Evolutionary conservation across 345 rosid genomes (phyloP).

Genomic region (Aethionema arabicum): DNA sequence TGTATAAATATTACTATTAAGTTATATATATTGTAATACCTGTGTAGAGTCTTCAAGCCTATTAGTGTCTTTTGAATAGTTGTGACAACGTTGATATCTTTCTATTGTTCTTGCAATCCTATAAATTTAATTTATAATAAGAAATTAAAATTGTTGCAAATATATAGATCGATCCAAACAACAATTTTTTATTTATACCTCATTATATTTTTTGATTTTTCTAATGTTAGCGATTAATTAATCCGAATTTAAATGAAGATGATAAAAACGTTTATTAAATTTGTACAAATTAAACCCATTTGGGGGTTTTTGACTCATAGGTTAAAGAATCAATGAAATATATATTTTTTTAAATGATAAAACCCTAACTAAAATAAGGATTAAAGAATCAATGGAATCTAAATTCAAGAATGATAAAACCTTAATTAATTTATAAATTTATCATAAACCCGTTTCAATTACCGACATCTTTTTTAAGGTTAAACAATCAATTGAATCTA

Average conservation of each 20-base stretch:
- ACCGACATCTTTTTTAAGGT: constrained; percentile 1
- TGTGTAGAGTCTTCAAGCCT: constrained; percentile 62
- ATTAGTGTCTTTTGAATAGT: constrained; percentile 52
- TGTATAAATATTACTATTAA: no score
- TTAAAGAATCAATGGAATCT: no score
- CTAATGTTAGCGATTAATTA: no score
- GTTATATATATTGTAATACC: constrained; percentile 37
- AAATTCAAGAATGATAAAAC: constrained; percentile 28
- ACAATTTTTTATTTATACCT: not conserved
- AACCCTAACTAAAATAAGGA: constrained; percentile 20
- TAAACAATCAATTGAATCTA: not conserved
- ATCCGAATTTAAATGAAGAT: no score
- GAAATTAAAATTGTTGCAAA: not conserved
- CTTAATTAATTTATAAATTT: not conserved
- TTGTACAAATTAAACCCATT: no score
- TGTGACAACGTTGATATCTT: constrained; percentile 67
- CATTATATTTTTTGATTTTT: no score
- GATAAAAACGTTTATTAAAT: no score
- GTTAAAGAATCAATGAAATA: no score
- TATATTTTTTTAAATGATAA: constrained; percentile 21
- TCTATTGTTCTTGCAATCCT: constrained; percentile 65
- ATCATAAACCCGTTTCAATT: not conserved
- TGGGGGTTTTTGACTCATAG: no score
- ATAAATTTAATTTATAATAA: constrained; percentile 10
- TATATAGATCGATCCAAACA: not conserved